A percentile compares a stretch with the other conserved stretches of the same genome.
phyloP scores from a whole-genome alignment of 164 flowering plant genomes.

The Akebia trifoliata region DNA sequence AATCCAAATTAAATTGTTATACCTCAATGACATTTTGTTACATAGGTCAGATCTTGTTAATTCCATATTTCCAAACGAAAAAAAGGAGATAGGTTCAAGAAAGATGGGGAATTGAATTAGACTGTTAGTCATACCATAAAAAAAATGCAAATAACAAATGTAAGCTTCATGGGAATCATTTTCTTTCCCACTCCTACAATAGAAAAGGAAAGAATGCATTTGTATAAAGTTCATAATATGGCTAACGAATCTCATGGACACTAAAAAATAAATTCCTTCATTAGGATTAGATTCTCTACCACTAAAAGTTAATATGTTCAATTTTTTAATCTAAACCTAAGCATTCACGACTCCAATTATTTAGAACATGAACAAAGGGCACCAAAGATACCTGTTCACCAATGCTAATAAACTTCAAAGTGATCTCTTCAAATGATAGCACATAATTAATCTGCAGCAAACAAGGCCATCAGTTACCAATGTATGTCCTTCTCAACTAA shows the following conservation, averaged over 20 bases:
- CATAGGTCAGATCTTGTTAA: not conserved
- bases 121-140: not conserved
- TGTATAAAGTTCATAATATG: not conserved
- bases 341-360: not conserved
- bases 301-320: not conserved
- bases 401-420: constrained; percentile 79
- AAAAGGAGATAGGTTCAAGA: not conserved
- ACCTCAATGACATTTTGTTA: not conserved
- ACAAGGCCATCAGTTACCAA: not conserved
- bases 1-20: not conserved
- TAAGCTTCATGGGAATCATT: constrained; percentile 1
- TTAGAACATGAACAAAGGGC: constrained; percentile 1
- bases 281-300: not conserved
- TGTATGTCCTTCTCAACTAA: not conserved
- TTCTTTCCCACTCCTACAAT: not conserved
- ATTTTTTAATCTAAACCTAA: not conserved
- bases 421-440: constrained; percentile 96
- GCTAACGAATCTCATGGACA: not conserved
- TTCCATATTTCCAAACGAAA: constrained; percentile 2
- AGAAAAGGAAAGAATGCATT: not conserved
- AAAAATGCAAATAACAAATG: not conserved
- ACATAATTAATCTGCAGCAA: constrained; percentile 74
- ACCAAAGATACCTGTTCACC: constrained; percentile 68
- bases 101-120: not conserved
- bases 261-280: not conserved